phyloP scores from a whole-genome alignment of 176 grass and related monocot genomes.

The bread wheat (Triticum aestivum) region DNA sequence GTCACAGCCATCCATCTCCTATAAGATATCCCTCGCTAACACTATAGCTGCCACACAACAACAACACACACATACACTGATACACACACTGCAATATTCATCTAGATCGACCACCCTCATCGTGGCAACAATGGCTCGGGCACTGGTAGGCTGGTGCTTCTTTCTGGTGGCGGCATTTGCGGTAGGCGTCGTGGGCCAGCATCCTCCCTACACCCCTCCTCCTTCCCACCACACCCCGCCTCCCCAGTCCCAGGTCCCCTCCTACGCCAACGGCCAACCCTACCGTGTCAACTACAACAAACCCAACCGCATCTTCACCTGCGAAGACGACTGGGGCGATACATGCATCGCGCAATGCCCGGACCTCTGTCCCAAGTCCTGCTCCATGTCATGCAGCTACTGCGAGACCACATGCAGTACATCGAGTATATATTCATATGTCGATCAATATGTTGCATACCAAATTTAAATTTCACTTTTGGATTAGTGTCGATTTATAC shows the following conservation, averaged over 20 bases:
- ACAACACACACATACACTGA: background rate
- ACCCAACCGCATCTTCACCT: slow-evolving; percentile 11
- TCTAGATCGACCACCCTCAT: background rate
- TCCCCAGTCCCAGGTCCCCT: background rate
- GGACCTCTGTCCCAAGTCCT: slow-evolving; percentile 6
- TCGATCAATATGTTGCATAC: background rate
- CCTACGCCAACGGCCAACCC: background rate
- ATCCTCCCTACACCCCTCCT: background rate
- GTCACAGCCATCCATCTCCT: background rate
- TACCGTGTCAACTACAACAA: background rate
- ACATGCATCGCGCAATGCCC: slow-evolving; percentile 19
- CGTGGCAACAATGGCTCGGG: background rate
- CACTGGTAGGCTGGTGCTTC: background rate
- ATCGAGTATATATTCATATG: background rate
- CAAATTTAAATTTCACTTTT: background rate
- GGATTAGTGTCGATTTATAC: background rate
- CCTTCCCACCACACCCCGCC: background rate
- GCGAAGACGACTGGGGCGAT: background rate
- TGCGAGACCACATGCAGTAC: slow-evolving; percentile 5
- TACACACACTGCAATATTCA: background rate
- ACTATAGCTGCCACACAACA: background rate
- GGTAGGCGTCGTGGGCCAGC: background rate
- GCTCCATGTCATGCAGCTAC: background rate
- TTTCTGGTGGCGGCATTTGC: background rate
- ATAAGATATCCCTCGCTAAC: background rate